phyloP scores from a whole-genome alignment of 2,329 filamentous ascomycete genomes.

The Chaetomium olivaceum region DNA sequence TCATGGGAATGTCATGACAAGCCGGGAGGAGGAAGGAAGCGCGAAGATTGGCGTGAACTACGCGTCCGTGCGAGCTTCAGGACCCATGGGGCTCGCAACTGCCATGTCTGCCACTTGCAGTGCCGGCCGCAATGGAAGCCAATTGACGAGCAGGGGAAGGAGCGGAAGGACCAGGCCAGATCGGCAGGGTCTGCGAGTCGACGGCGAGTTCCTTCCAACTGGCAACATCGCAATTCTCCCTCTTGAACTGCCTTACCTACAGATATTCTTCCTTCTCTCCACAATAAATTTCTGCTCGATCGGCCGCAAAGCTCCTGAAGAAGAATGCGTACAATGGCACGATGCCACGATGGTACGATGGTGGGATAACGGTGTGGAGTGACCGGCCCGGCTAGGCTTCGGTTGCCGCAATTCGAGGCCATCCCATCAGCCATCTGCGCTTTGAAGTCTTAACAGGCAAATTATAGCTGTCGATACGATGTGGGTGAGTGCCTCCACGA shows the following conservation, averaged over 20 bases:
- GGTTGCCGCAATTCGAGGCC: neutral
- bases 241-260: too few relatives aligned
- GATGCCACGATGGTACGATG: neutral
- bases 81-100: neutral
- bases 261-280: neutral
- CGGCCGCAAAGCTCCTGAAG: neutral
- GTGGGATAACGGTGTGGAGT: neutral
- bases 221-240: neutral
- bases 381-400: neutral
- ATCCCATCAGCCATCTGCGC: slow-evolving; percentile 5
- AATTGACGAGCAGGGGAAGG: neutral
- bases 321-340: neutral
- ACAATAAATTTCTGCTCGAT: slow-evolving; percentile 2
- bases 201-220: neutral
- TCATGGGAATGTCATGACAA: neutral
- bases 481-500: neutral
- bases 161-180: neutral
- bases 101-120: neutral
- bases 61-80: neutral
- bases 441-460: slow-evolving; percentile 11
- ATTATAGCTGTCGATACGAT: slow-evolving; percentile 9
- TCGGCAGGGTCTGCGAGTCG: neutral
- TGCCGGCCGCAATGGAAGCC: neutral
- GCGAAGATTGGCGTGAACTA: slow-evolving; percentile 1
- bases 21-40: neutral